Base-by-base conservation (phyloP, 2,329 filamentous ascomycete genomes). In the Aspergillus felis region DNA sequence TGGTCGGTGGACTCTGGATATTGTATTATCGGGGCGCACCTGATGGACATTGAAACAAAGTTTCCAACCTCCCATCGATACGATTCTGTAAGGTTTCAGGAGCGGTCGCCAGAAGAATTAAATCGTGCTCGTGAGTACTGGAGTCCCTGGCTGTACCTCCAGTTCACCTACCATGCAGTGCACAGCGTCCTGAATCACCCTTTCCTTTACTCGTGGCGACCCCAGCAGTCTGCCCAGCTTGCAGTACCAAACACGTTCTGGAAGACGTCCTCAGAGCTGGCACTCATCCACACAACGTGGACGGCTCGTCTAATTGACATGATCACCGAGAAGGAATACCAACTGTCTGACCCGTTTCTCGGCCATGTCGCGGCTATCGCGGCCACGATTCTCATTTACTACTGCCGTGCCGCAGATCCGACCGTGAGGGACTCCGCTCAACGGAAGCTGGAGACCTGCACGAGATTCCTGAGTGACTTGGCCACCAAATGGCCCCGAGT, bases 101-200 rank as follows among this genome's bases (percentile, higher is more conserved):
- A 38, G 32, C 32, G 32, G 3, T 7, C 32, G 2, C 14, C 32
- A 7, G 32, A 38, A 17, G 32, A 38, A 38, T 17, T 38, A 17
- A 38, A 68, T 35, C 56, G 54, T 1, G 61, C 66, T 27, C 61
- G 66, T 12, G 58, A 58, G 9, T 71, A 67, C 51, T 71, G 69
- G 69, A 68, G 64, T 46, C 66, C 68, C n/a, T 71, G 69, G 69
- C 46, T 71, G 4, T 67, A 65, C 50, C 61, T 70, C 46, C 69
- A 71, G 51, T 66, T 71, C 52, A 67, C 63, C 2, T 70, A 71
- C 53, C 68, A 71, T 24, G 63, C 66, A 4, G 67, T 71, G 24
- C 68, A 70, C 54, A 68, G 61, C 47, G 60, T 71, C 20, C 56
- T 71, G 5, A 71, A 71, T 27, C 69, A 71, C 48, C 69, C 69